Percentiles rank a stretch among this genome's conserved stretches.
phyloP scores from a whole-genome alignment of 257 asterid species.

The Primulina tabacum region DNA sequence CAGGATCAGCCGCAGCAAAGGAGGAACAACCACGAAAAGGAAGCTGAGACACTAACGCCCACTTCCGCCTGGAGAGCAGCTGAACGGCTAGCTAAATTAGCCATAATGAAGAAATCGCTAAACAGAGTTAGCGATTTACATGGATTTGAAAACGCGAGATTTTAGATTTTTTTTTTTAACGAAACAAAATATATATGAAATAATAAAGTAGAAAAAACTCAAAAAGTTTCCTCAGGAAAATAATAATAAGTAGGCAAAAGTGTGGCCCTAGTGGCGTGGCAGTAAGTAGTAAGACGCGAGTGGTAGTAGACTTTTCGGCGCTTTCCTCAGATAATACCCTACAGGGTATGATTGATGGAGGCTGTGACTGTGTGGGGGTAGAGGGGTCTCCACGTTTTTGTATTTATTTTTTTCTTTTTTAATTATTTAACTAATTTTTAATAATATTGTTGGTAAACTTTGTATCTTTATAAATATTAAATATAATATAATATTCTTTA shows the following conservation, averaged over 20 bases:
- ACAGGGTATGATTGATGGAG: constrained; percentile 39
- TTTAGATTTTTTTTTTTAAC: constrained; percentile 31
- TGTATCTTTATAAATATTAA: background rate
- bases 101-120: constrained; percentile 88
- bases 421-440: constrained; percentile 4
- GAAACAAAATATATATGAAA: constrained; percentile 1
- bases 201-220: background rate
- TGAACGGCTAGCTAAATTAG: constrained; percentile 97
- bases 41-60: constrained; percentile 82
- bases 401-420: constrained; percentile 26
- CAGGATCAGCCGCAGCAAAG: constrained; percentile 36
- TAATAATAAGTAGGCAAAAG: background rate
- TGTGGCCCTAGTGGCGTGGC: constrained; percentile 1
- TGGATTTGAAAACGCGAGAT: constrained; percentile 97
- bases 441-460: background rate
- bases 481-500: no score
- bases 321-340: constrained; percentile 44
- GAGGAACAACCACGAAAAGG: constrained; percentile 29
- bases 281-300: constrained; percentile 4
- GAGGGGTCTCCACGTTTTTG: constrained; percentile 28
- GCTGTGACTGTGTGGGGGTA: constrained; percentile 14
- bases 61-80: constrained; percentile 99
- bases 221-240: background rate
- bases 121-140: constrained; percentile 95
- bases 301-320: constrained; percentile 43